Conservation (phyloP, 768 basidiomycete genomes). For the Punctularia strigosozonata region DNA sequence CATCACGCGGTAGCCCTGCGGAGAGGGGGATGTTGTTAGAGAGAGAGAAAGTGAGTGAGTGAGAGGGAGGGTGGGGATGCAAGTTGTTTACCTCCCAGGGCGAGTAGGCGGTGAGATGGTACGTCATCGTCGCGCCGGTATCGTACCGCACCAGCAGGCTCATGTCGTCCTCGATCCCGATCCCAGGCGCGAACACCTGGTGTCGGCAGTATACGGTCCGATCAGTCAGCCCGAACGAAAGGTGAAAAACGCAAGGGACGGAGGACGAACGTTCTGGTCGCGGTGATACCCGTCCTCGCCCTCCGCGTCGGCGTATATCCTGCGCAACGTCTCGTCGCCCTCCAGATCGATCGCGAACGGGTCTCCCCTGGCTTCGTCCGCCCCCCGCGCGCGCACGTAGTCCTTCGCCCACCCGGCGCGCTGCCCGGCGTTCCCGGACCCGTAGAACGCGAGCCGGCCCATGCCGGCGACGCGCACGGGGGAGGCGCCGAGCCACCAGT, state of each 20-base stretch:
- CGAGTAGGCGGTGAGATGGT: constrained; percentile 35
- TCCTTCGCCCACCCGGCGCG: constrained; percentile 34
- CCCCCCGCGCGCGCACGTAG: constrained; percentile 31
- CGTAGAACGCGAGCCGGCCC: constrained; percentile 36
- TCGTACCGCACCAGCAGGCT: constrained; percentile 34
- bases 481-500: constrained; percentile 39
- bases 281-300: constrained; percentile 36
- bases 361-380: constrained; percentile 28
- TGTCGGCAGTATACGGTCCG: too few relatives aligned
- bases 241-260: too few relatives aligned
- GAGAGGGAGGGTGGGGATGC: too few relatives aligned
- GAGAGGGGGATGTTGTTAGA: neutral
- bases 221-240: too few relatives aligned
- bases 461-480: constrained; percentile 35
- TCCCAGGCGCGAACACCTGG: constrained; percentile 27
- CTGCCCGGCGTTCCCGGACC: constrained; percentile 30
- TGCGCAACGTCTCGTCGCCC: constrained; percentile 28
- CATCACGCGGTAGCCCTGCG: constrained; percentile 33
- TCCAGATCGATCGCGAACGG: constrained; percentile 40
- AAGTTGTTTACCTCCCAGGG: constrained; percentile 22
- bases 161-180: constrained; percentile 43
- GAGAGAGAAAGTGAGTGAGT: neutral
- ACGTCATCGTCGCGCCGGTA: constrained; percentile 36
- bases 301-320: constrained; percentile 34
- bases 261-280: constrained; percentile 30